Evolutionary conservation across 257 asterid genomes (phyloP), one percentile per base, ranked within the genome.

Genomic region (Jaltomata sinuosa): DNA sequence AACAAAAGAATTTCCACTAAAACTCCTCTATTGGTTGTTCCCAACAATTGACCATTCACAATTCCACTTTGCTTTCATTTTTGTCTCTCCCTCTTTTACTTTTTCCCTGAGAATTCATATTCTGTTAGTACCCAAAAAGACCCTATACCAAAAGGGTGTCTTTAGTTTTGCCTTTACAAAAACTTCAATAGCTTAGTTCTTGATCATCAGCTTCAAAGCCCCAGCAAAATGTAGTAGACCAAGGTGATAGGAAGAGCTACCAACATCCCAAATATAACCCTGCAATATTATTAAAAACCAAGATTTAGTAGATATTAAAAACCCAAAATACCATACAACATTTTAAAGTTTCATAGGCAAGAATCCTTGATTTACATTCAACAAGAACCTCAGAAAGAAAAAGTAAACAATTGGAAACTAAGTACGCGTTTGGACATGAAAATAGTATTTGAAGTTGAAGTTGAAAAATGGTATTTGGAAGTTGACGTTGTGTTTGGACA

Each of bases 191-290:
- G 81, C 82, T 79, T 84, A 11, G n/a, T 74, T 54, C 81, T 52
- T 21, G 29, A 67, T 12, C 88, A 53, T 16, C 88, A 50, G 38
- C 91, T 88, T 94, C 94, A 94, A 47, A 96, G 91, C 50, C 97
- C 98, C 71, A 96, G 81, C 83, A 96, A 77, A 79, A 96, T 91
- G 87, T 94, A 96, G 96, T 93, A 94, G 36, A 92, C 93, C 47
- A 96, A 86, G 22, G 99, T 96, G 81, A 96, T 94, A 2, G 99
- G 99, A 4, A 96, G 93, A 14, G 99, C 99, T 64, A 96, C 74
- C 53, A 96, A 67, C 99, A 96, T 96, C 69, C 99, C 99, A 69
- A 96, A 96, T 86, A 96, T 96, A 32, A 96, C 99, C 93, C 99
- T 96, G 97, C 86, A 85, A 82, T 14, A 29, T 14, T 0, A 65